Base-by-base conservation (phyloP, 2,329 filamentous ascomycete genomes). In the Graphilbum sp. region DNA sequence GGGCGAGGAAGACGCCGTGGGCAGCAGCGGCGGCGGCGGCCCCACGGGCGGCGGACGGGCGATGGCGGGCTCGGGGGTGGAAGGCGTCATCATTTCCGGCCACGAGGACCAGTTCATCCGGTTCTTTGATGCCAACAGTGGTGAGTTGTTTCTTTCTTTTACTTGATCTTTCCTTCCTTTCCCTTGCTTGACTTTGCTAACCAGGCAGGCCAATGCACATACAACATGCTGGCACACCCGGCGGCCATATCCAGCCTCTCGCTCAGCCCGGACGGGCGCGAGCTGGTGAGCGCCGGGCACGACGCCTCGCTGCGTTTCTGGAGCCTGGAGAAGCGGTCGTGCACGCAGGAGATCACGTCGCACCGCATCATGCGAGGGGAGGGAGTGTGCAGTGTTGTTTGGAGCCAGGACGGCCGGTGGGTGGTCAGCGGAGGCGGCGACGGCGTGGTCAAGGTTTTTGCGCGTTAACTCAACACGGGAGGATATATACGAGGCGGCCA, bases 81-180 rank as follows among this genome's bases (percentile, higher is more conserved):
- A 95, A 57, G 90, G 90, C 12, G 83, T 92, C 18, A 82, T 98
- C 41, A 95, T 98, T 46, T 92, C 83, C 44, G 90, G 90, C 46
- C 88, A 98, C 54, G 90, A 98, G 63, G 90, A 98, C 61, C 78
- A 83, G 49, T 95, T 86, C 52, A 86, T 98, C 49, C 72, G 88
- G 47, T 94, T 98, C 67, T 98, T 94, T 56, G 90, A 98, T 65
- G 90, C 90, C 45, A 96, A 98, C 54, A 94, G 85, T 61, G 90
- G 90, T 96, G 79, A 60, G 83, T 73, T 32, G 10, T 16, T 25
- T 11, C 2, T 20, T 20, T 23, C 16, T 37, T 35, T 1, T 10
- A 29, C 8, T 27, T 36, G 2, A 23, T 3, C 21, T 10, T 25
- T 36, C 21, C 5, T 20, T 4, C 5, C 20, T 29, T 18, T n/a